Conservation (phyloP, 768 basidiomycete species). For the Hydnomerulius pinastri region DNA sequence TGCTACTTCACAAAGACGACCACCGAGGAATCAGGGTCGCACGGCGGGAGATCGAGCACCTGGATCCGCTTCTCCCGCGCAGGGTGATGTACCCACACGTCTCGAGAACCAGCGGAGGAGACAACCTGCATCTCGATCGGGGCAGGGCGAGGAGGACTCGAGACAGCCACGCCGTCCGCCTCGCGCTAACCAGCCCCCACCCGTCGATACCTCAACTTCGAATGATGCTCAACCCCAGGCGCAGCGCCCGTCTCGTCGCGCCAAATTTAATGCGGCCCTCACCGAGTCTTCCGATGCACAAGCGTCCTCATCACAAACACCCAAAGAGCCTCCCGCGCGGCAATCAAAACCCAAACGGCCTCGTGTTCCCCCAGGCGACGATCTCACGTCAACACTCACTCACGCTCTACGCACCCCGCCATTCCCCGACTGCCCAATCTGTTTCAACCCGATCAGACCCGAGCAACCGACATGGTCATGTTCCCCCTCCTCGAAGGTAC, state of each 20-base stretch:
- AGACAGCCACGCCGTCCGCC: constrained; percentile 2
- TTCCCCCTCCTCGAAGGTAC: constrained; percentile 46
- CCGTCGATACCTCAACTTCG: not conserved
- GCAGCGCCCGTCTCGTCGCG: constrained; percentile 30
- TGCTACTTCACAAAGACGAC: no score
- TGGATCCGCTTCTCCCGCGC: no score
- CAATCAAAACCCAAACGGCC: constrained; percentile 10
- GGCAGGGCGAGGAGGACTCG: no score
- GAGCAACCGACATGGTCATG: constrained; percentile 89
- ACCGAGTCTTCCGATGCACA: constrained; percentile 21
- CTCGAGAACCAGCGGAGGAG: not conserved
- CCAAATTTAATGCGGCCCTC: constrained; percentile 39
- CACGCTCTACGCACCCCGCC: constrained; percentile 67
- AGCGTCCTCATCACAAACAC: not conserved
- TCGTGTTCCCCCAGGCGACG: constrained; percentile 42
- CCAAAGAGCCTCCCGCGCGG: constrained; percentile 1
- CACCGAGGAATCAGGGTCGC: no score
- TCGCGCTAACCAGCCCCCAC: not conserved
- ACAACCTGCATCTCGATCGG: not conserved
- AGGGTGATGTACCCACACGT: not conserved
- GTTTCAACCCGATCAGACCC: constrained; percentile 79
- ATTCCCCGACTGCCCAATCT: constrained; percentile 79
- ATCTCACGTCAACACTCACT: constrained; percentile 75
- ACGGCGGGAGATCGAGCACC: no score
- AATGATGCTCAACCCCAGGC: not conserved